Evolutionary conservation across 2,329 filamentous ascomycete genomes (phyloP).

Genomic region (Fusarium buxicola): DNA sequence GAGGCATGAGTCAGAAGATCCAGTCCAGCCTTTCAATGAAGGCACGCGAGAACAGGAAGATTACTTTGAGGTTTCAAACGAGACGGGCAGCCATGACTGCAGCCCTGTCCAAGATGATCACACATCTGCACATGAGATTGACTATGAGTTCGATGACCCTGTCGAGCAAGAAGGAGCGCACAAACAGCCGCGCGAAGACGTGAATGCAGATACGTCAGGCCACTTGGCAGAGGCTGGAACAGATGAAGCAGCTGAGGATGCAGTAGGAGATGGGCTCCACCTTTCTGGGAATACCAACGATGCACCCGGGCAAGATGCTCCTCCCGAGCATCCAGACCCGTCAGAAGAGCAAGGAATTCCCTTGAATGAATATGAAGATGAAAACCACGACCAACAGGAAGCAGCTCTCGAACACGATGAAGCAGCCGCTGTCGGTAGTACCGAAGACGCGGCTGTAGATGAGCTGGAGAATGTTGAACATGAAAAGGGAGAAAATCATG

Average conservation of each 20-base stretch:
- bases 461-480: slow-evolving; percentile 27
- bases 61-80: slow-evolving; percentile 10
- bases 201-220: slow-evolving; percentile 19
- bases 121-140: slow-evolving; percentile 44
- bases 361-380: slow-evolving; percentile 31
- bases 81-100: slow-evolving; percentile 13
- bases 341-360: slow-evolving; percentile 30
- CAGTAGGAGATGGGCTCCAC: slow-evolving; percentile 1
- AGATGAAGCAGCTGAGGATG: slow-evolving; percentile 3
- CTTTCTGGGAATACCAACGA: slow-evolving; percentile 4
- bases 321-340: slow-evolving; percentile 1
- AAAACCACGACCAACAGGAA: slow-evolving; percentile 16
- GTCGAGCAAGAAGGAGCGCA: slow-evolving; percentile 25
- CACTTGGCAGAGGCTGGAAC: background rate
- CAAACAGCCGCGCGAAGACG: slow-evolving; percentile 3
- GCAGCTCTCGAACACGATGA: slow-evolving; percentile 8
- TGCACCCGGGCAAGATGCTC: slow-evolving; percentile 1
- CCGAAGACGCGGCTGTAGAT: slow-evolving; percentile 12
- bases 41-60: slow-evolving; percentile 13
- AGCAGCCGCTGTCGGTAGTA: slow-evolving; percentile 1
- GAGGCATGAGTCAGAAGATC: slow-evolving; percentile 22
- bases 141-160: slow-evolving; percentile 46
- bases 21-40: slow-evolving; percentile 5
- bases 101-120: slow-evolving; percentile 24
- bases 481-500: slow-evolving; percentile 16